A percentile compares a stretch with the other conserved stretches of the same genome.
Evolutionary conservation across 2,329 filamentous ascomycete species (phyloP).

Genomic region (Coniella vitis): DNA sequence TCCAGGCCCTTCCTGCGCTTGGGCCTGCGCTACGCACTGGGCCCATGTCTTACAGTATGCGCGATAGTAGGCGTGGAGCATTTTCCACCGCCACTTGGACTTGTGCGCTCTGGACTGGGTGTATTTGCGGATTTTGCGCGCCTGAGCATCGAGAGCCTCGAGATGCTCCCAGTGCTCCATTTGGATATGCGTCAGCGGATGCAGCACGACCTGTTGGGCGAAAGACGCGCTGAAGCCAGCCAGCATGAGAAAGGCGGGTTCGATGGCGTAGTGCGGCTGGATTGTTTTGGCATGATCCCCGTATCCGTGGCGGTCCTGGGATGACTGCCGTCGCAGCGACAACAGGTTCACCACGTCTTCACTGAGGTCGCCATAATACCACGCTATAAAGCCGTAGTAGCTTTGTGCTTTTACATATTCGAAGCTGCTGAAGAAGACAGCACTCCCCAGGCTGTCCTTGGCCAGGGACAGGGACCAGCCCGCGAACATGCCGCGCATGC

Average conservation of each 20-base stretch:
- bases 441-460: slow-evolving; percentile 64
- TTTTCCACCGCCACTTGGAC: slow-evolving; percentile 37
- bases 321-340: slow-evolving; percentile 36
- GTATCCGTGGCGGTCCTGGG: slow-evolving; percentile 4
- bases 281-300: slow-evolving; percentile 43
- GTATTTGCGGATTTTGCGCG: slow-evolving; percentile 35
- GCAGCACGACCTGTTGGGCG: slow-evolving; percentile 61
- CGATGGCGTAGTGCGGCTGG: slow-evolving; percentile 66
- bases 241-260: slow-evolving; percentile 63
- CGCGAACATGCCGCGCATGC: slow-evolving; percentile 64
- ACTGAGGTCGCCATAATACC: slow-evolving; percentile 58
- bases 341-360: slow-evolving; percentile 45
- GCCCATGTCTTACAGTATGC: slow-evolving; percentile 64
- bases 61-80: slow-evolving; percentile 60
- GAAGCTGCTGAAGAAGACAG: slow-evolving; percentile 68
- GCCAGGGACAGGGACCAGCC: slow-evolving; percentile 63
- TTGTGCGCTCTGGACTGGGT: slow-evolving; percentile 25
- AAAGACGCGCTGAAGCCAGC: slow-evolving; percentile 65
- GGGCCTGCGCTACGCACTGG: slow-evolving; percentile 52
- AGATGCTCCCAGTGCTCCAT: slow-evolving; percentile 66
- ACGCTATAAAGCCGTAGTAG: slow-evolving; percentile 64
- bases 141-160: slow-evolving; percentile 61
- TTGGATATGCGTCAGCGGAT: slow-evolving; percentile 65
- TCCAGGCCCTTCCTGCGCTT: slow-evolving; percentile 40
- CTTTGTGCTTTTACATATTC: slow-evolving; percentile 70